These are phyloP conservation scores for Wickerhamomyces alni DNA, from an alignment of 805 yeast genomes.

Conservation along the genomic window DNA sequence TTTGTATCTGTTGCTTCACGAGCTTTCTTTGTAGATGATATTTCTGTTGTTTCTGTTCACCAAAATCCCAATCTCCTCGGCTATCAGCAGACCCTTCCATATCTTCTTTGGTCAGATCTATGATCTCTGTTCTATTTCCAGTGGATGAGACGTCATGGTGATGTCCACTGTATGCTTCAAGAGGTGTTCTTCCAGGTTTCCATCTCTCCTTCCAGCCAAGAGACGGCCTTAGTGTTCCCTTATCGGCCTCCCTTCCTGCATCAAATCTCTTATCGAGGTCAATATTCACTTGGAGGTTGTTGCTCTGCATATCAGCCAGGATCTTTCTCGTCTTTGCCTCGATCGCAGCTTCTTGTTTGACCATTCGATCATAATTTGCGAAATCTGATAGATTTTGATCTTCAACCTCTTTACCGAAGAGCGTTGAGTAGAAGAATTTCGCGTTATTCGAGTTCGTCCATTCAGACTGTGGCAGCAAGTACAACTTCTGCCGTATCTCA, in stretches of 20 bases:
- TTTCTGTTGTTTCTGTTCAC: slow-evolving; percentile 2
- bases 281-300: slow-evolving; percentile 15
- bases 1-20: slow-evolving; percentile 62
- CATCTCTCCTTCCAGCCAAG: not conserved
- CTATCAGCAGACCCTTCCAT: slow-evolving; percentile 2
- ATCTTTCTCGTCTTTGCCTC: slow-evolving; percentile 22
- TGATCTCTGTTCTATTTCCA: slow-evolving; percentile 21
- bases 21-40: slow-evolving; percentile 48
- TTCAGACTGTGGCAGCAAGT: slow-evolving; percentile 11
- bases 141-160: not conserved
- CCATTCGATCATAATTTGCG: slow-evolving; percentile 27
- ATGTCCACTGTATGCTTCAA: not conserved
- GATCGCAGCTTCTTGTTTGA: slow-evolving; percentile 26
- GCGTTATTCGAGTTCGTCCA: slow-evolving; percentile 20
- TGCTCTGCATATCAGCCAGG: slow-evolving; percentile 10
- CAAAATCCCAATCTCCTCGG: slow-evolving; percentile 1
- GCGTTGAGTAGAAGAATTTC: slow-evolving; percentile 24
- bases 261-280: slow-evolving; percentile 19
- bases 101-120: slow-evolving; percentile 16
- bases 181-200: not conserved
- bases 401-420: slow-evolving; percentile 10
- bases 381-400: slow-evolving; percentile 24
- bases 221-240: not conserved
- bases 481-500: slow-evolving; percentile 10
- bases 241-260: slow-evolving; percentile 18